A percentile compares a stretch with the other conserved stretches of the same genome.
These are phyloP conservation scores for Chrysoporthe deuterocubensis DNA, from an alignment of 2,329 filamentous ascomycete genomes.

Conservation along the genomic window DNA sequence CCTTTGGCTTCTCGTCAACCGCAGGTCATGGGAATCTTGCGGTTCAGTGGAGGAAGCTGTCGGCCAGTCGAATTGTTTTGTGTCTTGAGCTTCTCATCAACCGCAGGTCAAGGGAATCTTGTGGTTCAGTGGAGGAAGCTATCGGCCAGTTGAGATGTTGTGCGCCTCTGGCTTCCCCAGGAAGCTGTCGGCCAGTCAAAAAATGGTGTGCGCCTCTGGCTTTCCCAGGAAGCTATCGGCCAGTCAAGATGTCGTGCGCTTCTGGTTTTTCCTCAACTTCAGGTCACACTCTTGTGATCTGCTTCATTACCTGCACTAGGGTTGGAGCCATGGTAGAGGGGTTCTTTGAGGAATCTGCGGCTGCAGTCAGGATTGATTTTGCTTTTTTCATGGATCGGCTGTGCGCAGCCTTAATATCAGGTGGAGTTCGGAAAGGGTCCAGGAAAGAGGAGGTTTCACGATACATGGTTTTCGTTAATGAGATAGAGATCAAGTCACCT, in stretches of 20 bases:
- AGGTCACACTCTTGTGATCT: conserved; percentile 1
- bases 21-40: background rate
- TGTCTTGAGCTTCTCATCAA: background rate
- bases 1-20: too few species aligned
- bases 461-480: too few species aligned
- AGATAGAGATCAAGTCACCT: too few species aligned
- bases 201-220: conserved; percentile 16
- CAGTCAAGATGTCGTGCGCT: conserved; percentile 14
- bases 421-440: background rate
- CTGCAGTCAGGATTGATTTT: background rate
- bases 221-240: conserved; percentile 4
- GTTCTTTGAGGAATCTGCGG: background rate
- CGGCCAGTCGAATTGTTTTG: too few species aligned
- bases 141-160: too few species aligned
- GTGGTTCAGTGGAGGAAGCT: conserved; percentile 20
- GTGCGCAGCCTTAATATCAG: background rate
- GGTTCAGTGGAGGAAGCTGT: too few species aligned
- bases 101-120: conserved; percentile 1
- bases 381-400: background rate
- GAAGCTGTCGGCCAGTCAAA: background rate
- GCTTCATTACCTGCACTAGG: background rate
- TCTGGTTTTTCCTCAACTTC: conserved; percentile 4
- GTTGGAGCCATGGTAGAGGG: background rate
- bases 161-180: too few species aligned
- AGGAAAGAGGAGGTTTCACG: background rate